Conservation (phyloP, 352 stramenopile genomes). For the Pythium phragmiticola region DNA sequence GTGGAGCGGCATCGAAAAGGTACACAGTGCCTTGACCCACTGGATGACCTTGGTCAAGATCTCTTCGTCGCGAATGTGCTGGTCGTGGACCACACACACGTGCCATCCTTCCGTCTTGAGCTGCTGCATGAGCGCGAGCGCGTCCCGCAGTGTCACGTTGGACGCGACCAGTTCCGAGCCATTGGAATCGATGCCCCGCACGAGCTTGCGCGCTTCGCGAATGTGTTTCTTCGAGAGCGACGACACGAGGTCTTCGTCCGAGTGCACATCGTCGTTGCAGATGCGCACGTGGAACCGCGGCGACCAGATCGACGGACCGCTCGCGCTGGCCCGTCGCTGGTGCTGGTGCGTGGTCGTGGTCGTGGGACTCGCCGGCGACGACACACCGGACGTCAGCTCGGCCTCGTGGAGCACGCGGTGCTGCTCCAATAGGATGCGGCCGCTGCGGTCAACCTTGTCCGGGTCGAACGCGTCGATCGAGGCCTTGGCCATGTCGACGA, state of each 20-base stretch:
- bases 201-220: slow-evolving; percentile 49
- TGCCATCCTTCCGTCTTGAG: slow-evolving; percentile 82
- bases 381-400: slow-evolving; percentile 10
- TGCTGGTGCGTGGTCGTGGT: no score
- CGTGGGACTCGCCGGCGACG: slow-evolving; percentile 20
- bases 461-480: slow-evolving; percentile 75
- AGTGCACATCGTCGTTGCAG: slow-evolving; percentile 99
- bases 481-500: slow-evolving; percentile 67
- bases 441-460: slow-evolving; percentile 49
- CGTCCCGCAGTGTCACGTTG: slow-evolving; percentile 55
- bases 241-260: slow-evolving; percentile 95
- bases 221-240: slow-evolving; percentile 86
- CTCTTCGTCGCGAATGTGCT: slow-evolving; percentile 70
- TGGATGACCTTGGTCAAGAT: slow-evolving; percentile 60
- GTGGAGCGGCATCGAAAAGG: slow-evolving; percentile 57
- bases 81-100: slow-evolving; percentile 74
- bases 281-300: slow-evolving; percentile 90
- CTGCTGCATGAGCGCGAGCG: slow-evolving; percentile 71
- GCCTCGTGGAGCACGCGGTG: slow-evolving; percentile 28
- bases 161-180: slow-evolving; percentile 65
- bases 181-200: slow-evolving; percentile 72
- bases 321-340: slow-evolving; percentile 18
- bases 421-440: slow-evolving; percentile 40
- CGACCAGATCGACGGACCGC: slow-evolving; percentile 20
- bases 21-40: slow-evolving; percentile 74